Base-by-base conservation (phyloP, 148 eudicot genomes). In the Cornus kousa region DNA sequence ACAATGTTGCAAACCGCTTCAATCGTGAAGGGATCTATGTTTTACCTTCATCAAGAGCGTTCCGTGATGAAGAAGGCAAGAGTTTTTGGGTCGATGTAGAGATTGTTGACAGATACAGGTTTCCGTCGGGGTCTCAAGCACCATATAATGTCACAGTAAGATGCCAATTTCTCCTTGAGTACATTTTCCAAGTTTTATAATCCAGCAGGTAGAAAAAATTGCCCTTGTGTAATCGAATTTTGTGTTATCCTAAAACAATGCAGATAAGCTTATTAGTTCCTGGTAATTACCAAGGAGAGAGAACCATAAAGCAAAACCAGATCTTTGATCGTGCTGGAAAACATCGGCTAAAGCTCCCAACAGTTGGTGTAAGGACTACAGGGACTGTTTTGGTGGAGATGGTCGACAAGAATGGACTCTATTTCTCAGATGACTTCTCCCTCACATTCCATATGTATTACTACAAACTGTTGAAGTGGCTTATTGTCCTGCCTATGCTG, bases 31-130 rank as follows among this genome's bases (percentile, higher is more conserved):
- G 99, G 17, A 84, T 97, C n/a, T 89, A 89, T 80, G 79, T 97
- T 67, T 87, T 83, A 7, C 96, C 90, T 79, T 87, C 98, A 74
- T 89, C 92, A 28, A 89, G 99, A 81, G 80, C 91, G 78, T 97
- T 92, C 87, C 94, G 96, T 62, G 99, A 97, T 82, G 99, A 94
- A 88, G 99, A 90, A 87, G 98, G 99, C 78, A 97, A 94, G 83
- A 85, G 59, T 78, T 97, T 97, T 74, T 97, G 98, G 97, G 88
- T 97, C 39, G 95, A 94, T 79, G 80, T 97, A 46, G 97, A 97
- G 87, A 92, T 97, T 80, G 91, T 97, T 57, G 99, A 97, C 81
- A 81, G 74, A 79, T 84, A 97, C 81, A 87, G 99, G 80, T 87
- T 81, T 68, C 97, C 98, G 59, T 90, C 99, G 31, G 97, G 99